Percentiles rank a stretch among this genome's conserved stretches.
Evolutionary conservation across 768 basidiomycete genomes (phyloP).

Genomic region (Psilocybe tampanensis): DNA sequence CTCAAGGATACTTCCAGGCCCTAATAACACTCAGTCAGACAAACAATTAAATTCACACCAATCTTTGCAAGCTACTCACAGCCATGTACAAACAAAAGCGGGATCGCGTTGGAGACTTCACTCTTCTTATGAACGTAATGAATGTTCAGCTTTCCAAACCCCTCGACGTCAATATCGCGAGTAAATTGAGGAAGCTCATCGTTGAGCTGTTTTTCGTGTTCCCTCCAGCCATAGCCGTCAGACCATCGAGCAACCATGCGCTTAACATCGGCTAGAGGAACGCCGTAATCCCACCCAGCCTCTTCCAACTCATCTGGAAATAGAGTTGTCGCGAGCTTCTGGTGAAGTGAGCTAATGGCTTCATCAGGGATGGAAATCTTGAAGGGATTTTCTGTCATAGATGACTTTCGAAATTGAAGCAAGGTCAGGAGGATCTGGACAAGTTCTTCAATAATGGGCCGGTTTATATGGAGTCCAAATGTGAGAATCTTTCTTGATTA

Average conservation of each 20-base stretch:
- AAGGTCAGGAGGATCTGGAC: neutral
- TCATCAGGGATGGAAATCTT: constrained; percentile 46
- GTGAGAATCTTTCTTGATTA: neutral
- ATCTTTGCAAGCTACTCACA: constrained; percentile 39
- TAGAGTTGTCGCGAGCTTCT: constrained; percentile 47
- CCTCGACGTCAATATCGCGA: constrained; percentile 48
- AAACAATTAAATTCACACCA: too few species aligned
- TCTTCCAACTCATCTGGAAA: constrained; percentile 62
- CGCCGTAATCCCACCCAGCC: constrained; percentile 58
- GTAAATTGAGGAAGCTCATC: constrained; percentile 57
- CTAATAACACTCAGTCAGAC: too few species aligned
- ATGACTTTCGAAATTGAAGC: neutral
- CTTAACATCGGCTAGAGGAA: constrained; percentile 48
- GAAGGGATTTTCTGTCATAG: constrained; percentile 37
- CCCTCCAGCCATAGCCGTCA: constrained; percentile 58
- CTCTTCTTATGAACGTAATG: constrained; percentile 65
- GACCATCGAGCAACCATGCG: constrained; percentile 54
- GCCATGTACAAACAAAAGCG: constrained; percentile 63
- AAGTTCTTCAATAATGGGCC: neutral
- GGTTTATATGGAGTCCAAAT: neutral
- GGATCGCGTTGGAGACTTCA: constrained; percentile 45
- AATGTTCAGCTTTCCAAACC: constrained; percentile 44
- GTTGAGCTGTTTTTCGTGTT: constrained; percentile 53
- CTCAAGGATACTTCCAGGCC: constrained; percentile 66
- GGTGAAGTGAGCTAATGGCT: constrained; percentile 38